Base-by-base conservation (phyloP, 345 rosid genomes). In the Salix udensis region DNA sequence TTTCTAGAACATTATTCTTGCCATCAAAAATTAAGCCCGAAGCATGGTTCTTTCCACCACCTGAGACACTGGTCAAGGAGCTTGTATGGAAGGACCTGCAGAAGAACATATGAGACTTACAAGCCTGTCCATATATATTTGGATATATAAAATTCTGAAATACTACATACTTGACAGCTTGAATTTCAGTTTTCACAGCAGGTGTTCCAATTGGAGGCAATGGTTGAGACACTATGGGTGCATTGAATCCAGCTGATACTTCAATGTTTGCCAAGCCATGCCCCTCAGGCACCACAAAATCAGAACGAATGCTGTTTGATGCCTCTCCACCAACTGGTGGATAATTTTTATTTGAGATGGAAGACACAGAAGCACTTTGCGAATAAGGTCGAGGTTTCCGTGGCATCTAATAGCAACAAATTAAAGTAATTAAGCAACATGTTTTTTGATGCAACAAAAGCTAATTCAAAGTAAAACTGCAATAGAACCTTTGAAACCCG, bases 131-230 rank as follows among this genome's bases (percentile, higher is more conserved):
- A 61, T 16, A 46, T 37, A 79, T 67, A 66, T 53, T 48, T 74
- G 46, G 30, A 62, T 52, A 71, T 26, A 75, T 4, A 26, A 84
- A 70, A 23, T 66, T 65, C 75, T 30, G 62, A 67, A 66, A 65
- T 48, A 28, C 69, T 50, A 61, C 21, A 78, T 89, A 91, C 97
- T 83, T 90, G 86, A 83, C 78, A 74, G 88, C 82, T 77, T 79
- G 92, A 61, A 77, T 72, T 76, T 88, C 97, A 81, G 78, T 68
- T 87, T 87, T 96, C 77, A 78, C 64, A 5, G 94, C 86, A 74
- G 87, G 94, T 75, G 92, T 89, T 79, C 99, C 88, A 24, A 96
- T 89, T 24, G 98, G 97, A 74, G 89, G 91, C 84, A 96, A 81
- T 53, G 82, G 84, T 74, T 91, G 97, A 15, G 92, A 77, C 23